Base-by-base conservation (phyloP, 371 early-diverging fungal genomes). In the Circinella umbellata region DNA sequence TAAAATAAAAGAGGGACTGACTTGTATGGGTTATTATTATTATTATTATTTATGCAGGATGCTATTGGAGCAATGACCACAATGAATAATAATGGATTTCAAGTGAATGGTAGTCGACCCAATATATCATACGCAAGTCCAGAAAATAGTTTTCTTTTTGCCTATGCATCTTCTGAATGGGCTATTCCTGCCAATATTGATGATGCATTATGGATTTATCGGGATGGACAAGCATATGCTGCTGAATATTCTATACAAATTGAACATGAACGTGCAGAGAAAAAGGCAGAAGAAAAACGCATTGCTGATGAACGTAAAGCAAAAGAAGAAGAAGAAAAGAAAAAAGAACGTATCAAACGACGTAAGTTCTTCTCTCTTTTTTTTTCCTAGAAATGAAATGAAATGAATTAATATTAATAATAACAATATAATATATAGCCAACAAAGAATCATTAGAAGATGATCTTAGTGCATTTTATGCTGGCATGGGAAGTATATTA, bases 211-310 rank as follows among this genome's bases (percentile, higher is more conserved):
- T 73, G 75, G 73, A 76, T 79, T 39, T 89, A 89, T 68, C 79
- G 88, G 75, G 90, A 88, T 70, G 78, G 81, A 53, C 74, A 77
- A n/a, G 80, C 86, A 4, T 88, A 82, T 70, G 76, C 76, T 34
- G 73, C 75, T 13, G 78, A 76, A 49, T 83, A 74, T 49, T 78
- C 80, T 14, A 61, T 64, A 42, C 64, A 70, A 0, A 63, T 77
- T 35, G 76, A 73, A 49, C 57, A 63, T 18, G 78, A 77, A 38
- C 75, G 75, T 17, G 69, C 67, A 51, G 46, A 62, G 46, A 71
- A 70, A 47, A 73, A 72, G 54, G 79, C 69, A 35, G 77, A 72
- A 34, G 55, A 54, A 11, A 69, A 70, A 61, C 61, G 57, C 20
- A 51, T 63, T 11, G 74, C 72, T 20, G 74, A 79, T 35, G 80